Percentiles rank a stretch among this genome's conserved stretches.
Evolutionary conservation across 371 early-diverging fungal species (phyloP).

Genomic region (Mucor piriformis): DNA sequence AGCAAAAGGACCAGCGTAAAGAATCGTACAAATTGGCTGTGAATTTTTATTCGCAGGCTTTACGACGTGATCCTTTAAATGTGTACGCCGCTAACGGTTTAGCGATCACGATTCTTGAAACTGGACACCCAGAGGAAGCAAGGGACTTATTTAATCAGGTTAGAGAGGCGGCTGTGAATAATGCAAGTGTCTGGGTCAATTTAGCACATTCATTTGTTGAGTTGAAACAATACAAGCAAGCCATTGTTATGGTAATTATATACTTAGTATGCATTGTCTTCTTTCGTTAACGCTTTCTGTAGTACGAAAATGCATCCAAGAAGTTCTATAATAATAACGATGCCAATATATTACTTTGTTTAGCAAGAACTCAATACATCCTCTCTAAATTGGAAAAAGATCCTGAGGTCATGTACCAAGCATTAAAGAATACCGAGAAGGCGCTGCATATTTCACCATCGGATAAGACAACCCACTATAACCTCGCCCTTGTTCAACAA

Average conservation of each 20-base stretch:
- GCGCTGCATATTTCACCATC: constrained; percentile 59
- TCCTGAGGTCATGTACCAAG: constrained; percentile 64
- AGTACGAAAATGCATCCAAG: constrained; percentile 71
- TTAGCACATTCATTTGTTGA: constrained; percentile 81
- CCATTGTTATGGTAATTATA: constrained; percentile 68
- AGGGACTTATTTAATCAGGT: constrained; percentile 78
- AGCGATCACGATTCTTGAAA: constrained; percentile 80
- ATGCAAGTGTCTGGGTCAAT: constrained; percentile 72
- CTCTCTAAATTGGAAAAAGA: constrained; percentile 76
- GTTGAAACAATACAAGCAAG: constrained; percentile 70
- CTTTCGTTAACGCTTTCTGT: constrained; percentile 1
- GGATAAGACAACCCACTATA: constrained; percentile 70
- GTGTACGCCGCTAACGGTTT: constrained; percentile 80
- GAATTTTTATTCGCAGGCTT: constrained; percentile 82
- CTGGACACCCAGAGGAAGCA: constrained; percentile 70
- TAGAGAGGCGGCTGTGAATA: constrained; percentile 57
- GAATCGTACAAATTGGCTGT: constrained; percentile 72
- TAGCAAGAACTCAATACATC: constrained; percentile 84
- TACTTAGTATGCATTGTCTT: no score
- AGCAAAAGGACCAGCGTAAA: constrained; percentile 35
- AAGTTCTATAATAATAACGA: constrained; percentile 61
- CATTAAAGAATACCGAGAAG: constrained; percentile 63
- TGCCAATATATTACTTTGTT: constrained; percentile 64
- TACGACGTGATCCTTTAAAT: constrained; percentile 73
- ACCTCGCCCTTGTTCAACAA: constrained; percentile 86